Evolutionary conservation across 805 yeast species (phyloP).

Genomic region (Teunomyces lycoperdinae): DNA sequence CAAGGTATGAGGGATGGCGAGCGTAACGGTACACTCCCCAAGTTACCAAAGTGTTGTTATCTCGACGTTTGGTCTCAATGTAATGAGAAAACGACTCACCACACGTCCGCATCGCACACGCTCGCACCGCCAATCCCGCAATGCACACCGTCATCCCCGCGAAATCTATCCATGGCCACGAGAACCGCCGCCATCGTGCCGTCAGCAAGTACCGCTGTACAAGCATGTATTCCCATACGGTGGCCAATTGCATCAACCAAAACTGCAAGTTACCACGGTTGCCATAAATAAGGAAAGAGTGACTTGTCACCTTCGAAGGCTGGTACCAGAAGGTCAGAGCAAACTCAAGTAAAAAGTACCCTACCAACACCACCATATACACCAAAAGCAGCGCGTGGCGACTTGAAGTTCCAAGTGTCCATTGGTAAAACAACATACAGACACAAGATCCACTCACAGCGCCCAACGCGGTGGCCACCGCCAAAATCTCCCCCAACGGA

Average conservation of each 20-base stretch:
- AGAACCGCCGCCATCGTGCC: neutral
- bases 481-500: conserved; percentile 18
- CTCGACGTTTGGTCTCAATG: conserved; percentile 17
- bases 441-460: conserved; percentile 9
- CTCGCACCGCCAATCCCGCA: conserved; percentile 25
- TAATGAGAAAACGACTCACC: conserved; percentile 36
- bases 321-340: conserved; percentile 22
- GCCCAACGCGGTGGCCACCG: conserved; percentile 19
- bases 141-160: conserved; percentile 16
- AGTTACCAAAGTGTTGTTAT: conserved; percentile 22
- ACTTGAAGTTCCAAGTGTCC: neutral
- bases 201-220: neutral
- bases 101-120: conserved; percentile 30
- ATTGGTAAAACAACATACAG: neutral
- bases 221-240: conserved; percentile 22
- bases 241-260: conserved; percentile 25
- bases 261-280: conserved; percentile 32
- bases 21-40: conserved; percentile 27
- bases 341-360: conserved; percentile 29
- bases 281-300: conserved; percentile 34
- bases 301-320: conserved; percentile 19
- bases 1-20: conserved; percentile 40
- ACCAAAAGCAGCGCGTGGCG: conserved; percentile 2
- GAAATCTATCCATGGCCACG: neutral
- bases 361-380: conserved; percentile 19